phyloP scores from a whole-genome alignment of 1,284 basidiomycete species.

The Leccinum griseonigrum region DNA sequence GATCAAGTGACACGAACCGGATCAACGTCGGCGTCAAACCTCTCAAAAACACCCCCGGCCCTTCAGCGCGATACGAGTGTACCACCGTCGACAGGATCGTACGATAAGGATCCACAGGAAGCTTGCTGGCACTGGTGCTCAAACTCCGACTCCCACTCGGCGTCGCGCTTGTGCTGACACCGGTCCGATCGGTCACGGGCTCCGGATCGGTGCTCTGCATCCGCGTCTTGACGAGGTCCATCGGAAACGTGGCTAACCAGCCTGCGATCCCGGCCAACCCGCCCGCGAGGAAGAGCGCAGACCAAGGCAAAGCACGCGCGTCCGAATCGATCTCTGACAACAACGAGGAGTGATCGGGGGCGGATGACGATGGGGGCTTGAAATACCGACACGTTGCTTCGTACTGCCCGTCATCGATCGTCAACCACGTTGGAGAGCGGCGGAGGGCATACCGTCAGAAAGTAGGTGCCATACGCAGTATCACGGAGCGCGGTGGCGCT shows the following conservation, averaged over 20 bases:
- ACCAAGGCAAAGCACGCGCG: conserved; percentile 45
- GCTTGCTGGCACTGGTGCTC: neutral
- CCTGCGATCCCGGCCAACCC: conserved; percentile 73
- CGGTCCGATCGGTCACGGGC: neutral
- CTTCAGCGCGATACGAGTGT: conserved; percentile 65
- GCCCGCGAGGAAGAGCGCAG: conserved; percentile 70
- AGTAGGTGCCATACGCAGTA: conserved; percentile 81
- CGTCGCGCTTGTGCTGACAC: neutral
- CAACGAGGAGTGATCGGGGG: conserved; percentile 37
- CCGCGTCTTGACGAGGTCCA: conserved; percentile 86
- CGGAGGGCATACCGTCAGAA: conserved; percentile 57
- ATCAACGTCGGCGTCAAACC: conserved; percentile 79
- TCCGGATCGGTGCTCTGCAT: conserved; percentile 55
- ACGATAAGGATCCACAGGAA: conserved; percentile 46
- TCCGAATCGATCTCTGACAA: conserved; percentile 47
- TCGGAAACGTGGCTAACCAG: conserved; percentile 76
- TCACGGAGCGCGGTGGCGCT: conserved; percentile 73
- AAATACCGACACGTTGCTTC: conserved; percentile 72
- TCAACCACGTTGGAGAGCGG: neutral
- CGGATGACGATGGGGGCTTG: conserved; percentile 21
- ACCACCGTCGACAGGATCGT: conserved; percentile 55
- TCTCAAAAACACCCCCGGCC: conserved; percentile 65
- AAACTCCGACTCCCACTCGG: neutral
- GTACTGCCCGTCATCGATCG: conserved; percentile 44
- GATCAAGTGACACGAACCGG: conserved; percentile 46